Percentiles rank a stretch among this genome's conserved stretches.
Evolutionary conservation across 202 grass and related monocot genomes (phyloP).

Genomic region (Musa balbisiana): DNA sequence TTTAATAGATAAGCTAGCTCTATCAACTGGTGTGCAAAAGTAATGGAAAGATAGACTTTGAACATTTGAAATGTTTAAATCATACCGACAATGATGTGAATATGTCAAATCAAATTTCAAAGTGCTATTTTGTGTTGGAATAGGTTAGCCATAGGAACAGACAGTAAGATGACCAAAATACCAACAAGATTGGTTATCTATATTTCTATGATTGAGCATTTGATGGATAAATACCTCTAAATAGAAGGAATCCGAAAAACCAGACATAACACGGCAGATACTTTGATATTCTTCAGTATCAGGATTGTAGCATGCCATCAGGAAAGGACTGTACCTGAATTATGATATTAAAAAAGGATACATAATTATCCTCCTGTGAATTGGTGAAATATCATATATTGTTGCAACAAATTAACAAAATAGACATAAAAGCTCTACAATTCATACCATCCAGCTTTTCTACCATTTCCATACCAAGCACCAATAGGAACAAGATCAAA

Average conservation of each 20-base stretch:
- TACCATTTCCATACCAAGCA: conserved; percentile 92
- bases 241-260: conserved; percentile 87
- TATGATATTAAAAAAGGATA: neutral
- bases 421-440: conserved; percentile 1
- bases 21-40: too few species aligned
- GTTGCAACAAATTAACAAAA: neutral
- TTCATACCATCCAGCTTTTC: conserved; percentile 81
- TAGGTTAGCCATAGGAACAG: too few species aligned
- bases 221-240: conserved; percentile 47
- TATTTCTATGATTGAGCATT: neutral
- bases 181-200: neutral
- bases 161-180: neutral
- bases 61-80: too few species aligned
- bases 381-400: neutral
- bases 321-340: conserved; percentile 86
- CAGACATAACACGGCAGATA: conserved; percentile 94
- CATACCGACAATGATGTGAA: too few species aligned
- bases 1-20: too few species aligned
- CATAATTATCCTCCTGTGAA: neutral
- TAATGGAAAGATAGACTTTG: too few species aligned
- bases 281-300: conserved; percentile 88
- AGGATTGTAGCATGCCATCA: conserved; percentile 96
- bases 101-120: too few species aligned
- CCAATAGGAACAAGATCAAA: conserved; percentile 81
- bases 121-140: too few species aligned